These are phyloP conservation scores for Handroanthus guayacan DNA, from an alignment of 257 asterid species.

Conservation along the genomic window DNA sequence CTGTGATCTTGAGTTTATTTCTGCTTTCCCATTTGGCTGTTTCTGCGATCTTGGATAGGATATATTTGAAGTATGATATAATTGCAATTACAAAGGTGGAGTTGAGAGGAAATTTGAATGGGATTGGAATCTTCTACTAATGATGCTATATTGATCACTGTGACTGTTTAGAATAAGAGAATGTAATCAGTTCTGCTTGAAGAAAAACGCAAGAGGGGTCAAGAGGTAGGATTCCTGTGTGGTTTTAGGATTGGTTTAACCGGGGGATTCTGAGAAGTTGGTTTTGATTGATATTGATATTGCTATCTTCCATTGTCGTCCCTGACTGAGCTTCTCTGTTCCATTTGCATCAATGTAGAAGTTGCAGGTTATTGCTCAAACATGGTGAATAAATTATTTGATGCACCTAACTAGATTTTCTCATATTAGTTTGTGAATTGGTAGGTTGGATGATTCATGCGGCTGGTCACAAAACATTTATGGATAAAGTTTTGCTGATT, in stretches of 20 bases:
- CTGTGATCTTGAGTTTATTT: slow-evolving; percentile 25
- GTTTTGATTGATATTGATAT: slow-evolving; percentile 25
- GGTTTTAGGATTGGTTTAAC: not conserved
- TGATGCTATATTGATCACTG: slow-evolving; percentile 20
- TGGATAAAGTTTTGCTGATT: slow-evolving; percentile 5
- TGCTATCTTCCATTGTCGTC: not conserved
- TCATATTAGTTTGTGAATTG: not conserved
- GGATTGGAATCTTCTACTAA: not conserved
- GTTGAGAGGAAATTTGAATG: slow-evolving; percentile 22
- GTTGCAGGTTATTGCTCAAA: not conserved
- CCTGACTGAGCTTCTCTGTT: not conserved
- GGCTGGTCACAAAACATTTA: not conserved
- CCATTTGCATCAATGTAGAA: slow-evolving; percentile 6
- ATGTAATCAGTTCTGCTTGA: slow-evolving; percentile 11
- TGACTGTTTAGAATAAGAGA: not conserved
- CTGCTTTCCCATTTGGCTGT: slow-evolving; percentile 27
- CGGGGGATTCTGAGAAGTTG: not conserved
- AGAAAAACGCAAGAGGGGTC: not conserved
- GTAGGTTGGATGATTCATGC: slow-evolving; percentile 3
- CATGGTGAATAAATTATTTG: not conserved
- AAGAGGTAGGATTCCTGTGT: slow-evolving; percentile 6
- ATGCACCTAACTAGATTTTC: not conserved
- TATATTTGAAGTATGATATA: slow-evolving; percentile 1
- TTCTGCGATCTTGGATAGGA: slow-evolving; percentile 29
- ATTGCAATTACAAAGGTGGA: slow-evolving; percentile 14